Conservation (phyloP, 441 rosid genomes). For the Mallotus repandus region DNA sequence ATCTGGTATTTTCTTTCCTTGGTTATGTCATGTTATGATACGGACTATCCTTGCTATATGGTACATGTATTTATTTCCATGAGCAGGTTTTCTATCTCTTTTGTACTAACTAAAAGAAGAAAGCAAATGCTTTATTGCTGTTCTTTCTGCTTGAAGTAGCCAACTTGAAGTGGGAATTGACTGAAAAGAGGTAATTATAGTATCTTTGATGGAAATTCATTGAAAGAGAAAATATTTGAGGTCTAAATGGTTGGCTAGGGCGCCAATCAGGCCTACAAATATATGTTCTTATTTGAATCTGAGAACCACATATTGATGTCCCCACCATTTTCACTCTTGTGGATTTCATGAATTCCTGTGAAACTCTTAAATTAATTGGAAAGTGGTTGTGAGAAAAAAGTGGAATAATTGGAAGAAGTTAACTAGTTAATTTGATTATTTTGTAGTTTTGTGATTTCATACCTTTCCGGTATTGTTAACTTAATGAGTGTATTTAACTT, state of each 20-base stretch:
- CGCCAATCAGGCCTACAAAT: not conserved
- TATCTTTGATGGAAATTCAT: not conserved
- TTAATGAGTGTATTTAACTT: too few relatives aligned
- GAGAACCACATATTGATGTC: not conserved
- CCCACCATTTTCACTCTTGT: not conserved
- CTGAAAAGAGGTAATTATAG: conserved; percentile 13
- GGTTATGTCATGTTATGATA: not conserved
- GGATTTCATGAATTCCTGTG: not conserved
- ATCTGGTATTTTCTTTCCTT: not conserved
- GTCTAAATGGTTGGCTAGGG: not conserved
- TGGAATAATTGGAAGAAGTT: not conserved
- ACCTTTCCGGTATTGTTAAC: too few relatives aligned
- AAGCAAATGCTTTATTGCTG: not conserved
- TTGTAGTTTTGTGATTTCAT: too few relatives aligned
- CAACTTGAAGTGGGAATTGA: not conserved
- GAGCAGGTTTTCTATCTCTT: not conserved
- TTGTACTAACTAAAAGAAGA: not conserved
- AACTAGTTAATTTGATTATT: too few relatives aligned
- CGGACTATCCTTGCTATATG: not conserved
- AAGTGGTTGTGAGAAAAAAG: not conserved
- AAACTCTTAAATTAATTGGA: not conserved
- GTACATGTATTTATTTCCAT: not conserved
- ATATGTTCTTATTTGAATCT: not conserved
- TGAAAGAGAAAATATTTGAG: not conserved
- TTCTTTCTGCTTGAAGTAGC: conserved; percentile 3